Conservation (phyloP, 2,329 filamentous ascomycete genomes). For the Fusarium sp. region DNA sequence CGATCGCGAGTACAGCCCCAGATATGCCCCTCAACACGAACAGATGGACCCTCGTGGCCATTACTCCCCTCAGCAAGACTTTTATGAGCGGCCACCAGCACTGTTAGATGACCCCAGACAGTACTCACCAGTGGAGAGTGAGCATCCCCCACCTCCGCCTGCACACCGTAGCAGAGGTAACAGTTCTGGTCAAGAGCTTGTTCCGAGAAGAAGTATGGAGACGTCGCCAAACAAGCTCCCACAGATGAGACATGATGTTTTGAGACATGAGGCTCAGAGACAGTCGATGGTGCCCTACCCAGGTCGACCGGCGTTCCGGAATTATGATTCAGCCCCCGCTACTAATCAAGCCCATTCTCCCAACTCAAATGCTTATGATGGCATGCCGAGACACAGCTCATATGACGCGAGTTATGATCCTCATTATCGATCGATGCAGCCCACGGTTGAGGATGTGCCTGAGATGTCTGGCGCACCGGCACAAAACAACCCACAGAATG, state of each 20-base stretch:
- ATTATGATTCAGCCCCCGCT: slow-evolving; percentile 61
- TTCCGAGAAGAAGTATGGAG: slow-evolving; percentile 57
- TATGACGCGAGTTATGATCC: slow-evolving; percentile 62
- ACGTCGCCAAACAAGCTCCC: slow-evolving; percentile 56
- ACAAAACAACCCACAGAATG: slow-evolving; percentile 45
- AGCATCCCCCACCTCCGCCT: slow-evolving; percentile 67
- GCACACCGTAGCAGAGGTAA: slow-evolving; percentile 63
- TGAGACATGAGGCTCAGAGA: slow-evolving; percentile 68
- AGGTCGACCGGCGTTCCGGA: slow-evolving; percentile 64
- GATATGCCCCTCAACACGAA: slow-evolving; percentile 51
- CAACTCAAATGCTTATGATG: slow-evolving; percentile 50
- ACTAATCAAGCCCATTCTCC: slow-evolving; percentile 46
- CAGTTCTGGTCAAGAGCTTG: slow-evolving; percentile 57
- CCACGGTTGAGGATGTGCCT: slow-evolving; percentile 72
- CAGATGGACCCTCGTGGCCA: slow-evolving; percentile 54
- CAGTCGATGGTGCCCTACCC: slow-evolving; percentile 63
- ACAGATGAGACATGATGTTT: slow-evolving; percentile 68
- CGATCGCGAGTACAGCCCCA: slow-evolving; percentile 53
- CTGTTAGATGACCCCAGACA: slow-evolving; percentile 50
- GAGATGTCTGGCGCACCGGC: slow-evolving; percentile 57
- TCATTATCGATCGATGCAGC: slow-evolving; percentile 66
- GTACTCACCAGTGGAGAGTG: slow-evolving; percentile 54
- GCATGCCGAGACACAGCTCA: slow-evolving; percentile 60
- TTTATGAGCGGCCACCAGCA: slow-evolving; percentile 47
- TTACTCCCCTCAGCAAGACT: slow-evolving; percentile 51